Evolutionary conservation across 1,284 basidiomycete species (phyloP).

Genomic region (Puccinia sorghi): DNA sequence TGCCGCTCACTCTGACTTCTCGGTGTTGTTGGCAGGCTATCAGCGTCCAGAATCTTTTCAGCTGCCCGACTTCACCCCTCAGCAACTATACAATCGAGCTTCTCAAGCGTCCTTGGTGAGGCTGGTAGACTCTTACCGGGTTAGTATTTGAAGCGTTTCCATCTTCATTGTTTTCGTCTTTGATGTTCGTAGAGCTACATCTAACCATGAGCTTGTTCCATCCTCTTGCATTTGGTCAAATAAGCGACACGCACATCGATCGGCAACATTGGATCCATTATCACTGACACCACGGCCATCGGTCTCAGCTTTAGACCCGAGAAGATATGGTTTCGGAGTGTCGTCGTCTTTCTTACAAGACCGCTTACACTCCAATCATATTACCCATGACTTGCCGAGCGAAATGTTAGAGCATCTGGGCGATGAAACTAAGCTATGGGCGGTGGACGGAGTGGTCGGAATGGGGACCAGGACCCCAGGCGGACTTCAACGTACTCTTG

Average conservation of each 20-base stretch:
- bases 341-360: conserved; percentile 23
- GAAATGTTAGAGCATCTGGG: conserved; percentile 58
- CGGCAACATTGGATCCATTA: conserved; percentile 78
- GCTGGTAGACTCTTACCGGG: conserved; percentile 79
- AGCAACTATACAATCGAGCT: conserved; percentile 73
- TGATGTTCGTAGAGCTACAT: no score
- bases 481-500: conserved; percentile 11
- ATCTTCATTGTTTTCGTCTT: no score
- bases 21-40: conserved; percentile 17
- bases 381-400: conserved; percentile 42
- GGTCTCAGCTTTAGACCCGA: conserved; percentile 75
- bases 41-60: conserved; percentile 34
- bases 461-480: conserved; percentile 21
- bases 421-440: conserved; percentile 32
- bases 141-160: neutral
- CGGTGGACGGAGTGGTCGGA: conserved; percentile 31
- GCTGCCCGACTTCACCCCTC: conserved; percentile 61
- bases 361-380: conserved; percentile 19
- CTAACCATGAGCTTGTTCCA: no score
- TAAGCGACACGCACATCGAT: conserved; percentile 70
- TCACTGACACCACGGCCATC: conserved; percentile 80
- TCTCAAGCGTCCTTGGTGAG: conserved; percentile 75
- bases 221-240: neutral
- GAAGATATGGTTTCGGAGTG: conserved; percentile 72
- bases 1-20: no score